Base-by-base conservation (phyloP, 768 basidiomycete genomes). In the Lactarius evosmus region DNA sequence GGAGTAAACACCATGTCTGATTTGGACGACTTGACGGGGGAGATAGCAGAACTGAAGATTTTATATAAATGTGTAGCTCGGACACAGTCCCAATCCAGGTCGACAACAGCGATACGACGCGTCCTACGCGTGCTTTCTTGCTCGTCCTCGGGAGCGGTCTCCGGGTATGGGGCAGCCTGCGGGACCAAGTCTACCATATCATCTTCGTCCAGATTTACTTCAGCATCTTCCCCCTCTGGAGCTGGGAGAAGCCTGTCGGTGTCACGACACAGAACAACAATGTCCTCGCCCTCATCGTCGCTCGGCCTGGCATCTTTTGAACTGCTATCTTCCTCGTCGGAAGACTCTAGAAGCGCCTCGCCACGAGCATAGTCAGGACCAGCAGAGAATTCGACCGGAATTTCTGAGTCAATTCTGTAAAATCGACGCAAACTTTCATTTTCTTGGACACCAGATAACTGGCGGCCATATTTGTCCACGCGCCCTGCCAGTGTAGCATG, bases 31-130 rank as follows among this genome's bases (percentile, higher is more conserved):
- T 55, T 82, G 12, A 80, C 75, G 16, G 83, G 75, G 7, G 90
- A 88, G 6, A 96, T 81, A 46, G 95, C 83, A 2, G 95, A 98
- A 19, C 91, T 85, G 75, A 92, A 93, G 38, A 98, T 91, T 75
- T 91, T 93, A 83, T 87, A 97, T 14, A 99, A 78, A 73, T 98
- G 95, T 22, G 78, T 77, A 0, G 96, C 93, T 60, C 89, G 88
- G 56, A 98, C 85, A 75, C 98, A 84, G 74, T 98, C 97, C 97
- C 97, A 99, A 76, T 99, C 97, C 57, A 98, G 83, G 73, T 98
- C 98, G 67, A 98, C 96, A 51, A 89, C 83, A 0, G 96, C 97
- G 7, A 99, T 73, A 27, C 96, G 82, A 60, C 77, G 80, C 2
- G 93, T 94, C 11, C 70, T 74, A 53, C 78, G 74, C 11, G 78